Evolutionary conservation across 192 early-diverging fungal species (phyloP), one percentile per base, ranked within the genome.

Genomic region (Backusella luteola): DNA sequence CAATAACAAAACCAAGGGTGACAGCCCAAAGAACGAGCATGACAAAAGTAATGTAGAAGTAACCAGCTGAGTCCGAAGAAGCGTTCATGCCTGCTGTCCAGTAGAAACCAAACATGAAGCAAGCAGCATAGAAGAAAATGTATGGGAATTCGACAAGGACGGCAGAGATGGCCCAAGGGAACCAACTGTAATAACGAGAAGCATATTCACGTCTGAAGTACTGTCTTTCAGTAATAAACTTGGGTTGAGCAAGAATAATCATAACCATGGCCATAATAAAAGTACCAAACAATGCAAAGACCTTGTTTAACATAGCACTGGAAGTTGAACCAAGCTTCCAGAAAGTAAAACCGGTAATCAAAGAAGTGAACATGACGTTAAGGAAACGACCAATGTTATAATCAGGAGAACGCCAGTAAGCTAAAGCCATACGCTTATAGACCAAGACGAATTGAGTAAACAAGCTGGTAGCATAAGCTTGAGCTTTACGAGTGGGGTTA

Each of bases 271-370:
- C 91, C 75, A 93, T 85, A 21, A 90, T 88, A 67, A 91, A 81
- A 12, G 88, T 87, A 77, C 86, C 84, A 80, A 94, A 95, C 19
- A 96, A 83, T 7, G 89, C 90, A 81, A 94, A 93, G 8, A 92
- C 82, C 38, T 87, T 87, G 75, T 91, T 91, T 77, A 91, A 89
- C 23, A 89, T 76, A 67, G 93, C 93, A 26, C 81, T 76, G 6
- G 86, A 79, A 11, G 90, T 84, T 41, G 84, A 12, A 19, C 82
- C 82, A 9, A 91, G 77, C 35, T 92, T 85, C 87, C 85, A 92
- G 82, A 91, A 96, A 19, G 93, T 88, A 83, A 96, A 91, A 9
- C 91, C 92, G 41, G 91, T 88, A 12, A 89, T 56, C n/a, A 96
- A 80, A 1, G 89, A 87, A 71, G 79, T 79, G 42, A 90, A 79